Percentiles rank a stretch among this genome's conserved stretches.
These are phyloP conservation scores for Penicillium thymicola DNA, from an alignment of 2,329 filamentous ascomycete genomes.

Conservation along the genomic window DNA sequence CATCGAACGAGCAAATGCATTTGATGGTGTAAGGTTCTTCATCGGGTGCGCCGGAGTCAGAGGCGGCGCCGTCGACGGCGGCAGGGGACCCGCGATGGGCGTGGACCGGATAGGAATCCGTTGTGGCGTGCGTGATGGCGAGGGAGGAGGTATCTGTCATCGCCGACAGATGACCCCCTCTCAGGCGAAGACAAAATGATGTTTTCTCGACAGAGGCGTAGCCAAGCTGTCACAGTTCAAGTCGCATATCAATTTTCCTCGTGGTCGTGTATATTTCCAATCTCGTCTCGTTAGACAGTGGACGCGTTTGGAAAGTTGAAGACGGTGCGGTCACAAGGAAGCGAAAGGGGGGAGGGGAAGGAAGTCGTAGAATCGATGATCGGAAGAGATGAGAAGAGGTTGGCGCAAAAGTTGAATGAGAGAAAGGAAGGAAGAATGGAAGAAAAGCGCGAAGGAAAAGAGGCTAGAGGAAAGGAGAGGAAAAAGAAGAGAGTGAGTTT, in stretches of 20 bases:
- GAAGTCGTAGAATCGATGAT: conserved; percentile 4
- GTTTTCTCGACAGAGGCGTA: conserved; percentile 15
- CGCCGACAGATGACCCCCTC: conserved; percentile 51
- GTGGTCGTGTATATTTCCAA: conserved; percentile 5
- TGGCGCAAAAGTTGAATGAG: conserved; percentile 9
- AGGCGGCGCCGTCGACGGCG: conserved; percentile 41
- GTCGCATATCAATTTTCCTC: conserved; percentile 20
- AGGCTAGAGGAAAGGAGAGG: conserved; percentile 23
- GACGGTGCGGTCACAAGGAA: conserved; percentile 4
- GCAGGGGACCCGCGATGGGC: conserved; percentile 43
- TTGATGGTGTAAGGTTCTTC: conserved; percentile 77
- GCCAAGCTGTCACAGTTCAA: conserved; percentile 20
- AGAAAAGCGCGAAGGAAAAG: conserved; percentile 16
- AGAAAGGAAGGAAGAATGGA: conserved; percentile 12
- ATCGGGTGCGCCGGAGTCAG: conserved; percentile 41
- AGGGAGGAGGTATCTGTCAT: conserved; percentile 54
- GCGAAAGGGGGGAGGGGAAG: conserved; percentile 13
- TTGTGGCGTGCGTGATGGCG: conserved; percentile 48
- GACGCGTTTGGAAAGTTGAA: conserved; percentile 16
- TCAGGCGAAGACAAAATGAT: conserved; percentile 30
- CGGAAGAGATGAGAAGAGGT: conserved; percentile 6
- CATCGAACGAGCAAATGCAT: conserved; percentile 89
- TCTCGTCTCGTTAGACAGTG: conserved; percentile 7
- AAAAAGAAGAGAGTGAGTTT: conserved; percentile 23
- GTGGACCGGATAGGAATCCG: conserved; percentile 47